Base-by-base conservation (phyloP, 345 rosid species). In the Passiflora organensis region DNA sequence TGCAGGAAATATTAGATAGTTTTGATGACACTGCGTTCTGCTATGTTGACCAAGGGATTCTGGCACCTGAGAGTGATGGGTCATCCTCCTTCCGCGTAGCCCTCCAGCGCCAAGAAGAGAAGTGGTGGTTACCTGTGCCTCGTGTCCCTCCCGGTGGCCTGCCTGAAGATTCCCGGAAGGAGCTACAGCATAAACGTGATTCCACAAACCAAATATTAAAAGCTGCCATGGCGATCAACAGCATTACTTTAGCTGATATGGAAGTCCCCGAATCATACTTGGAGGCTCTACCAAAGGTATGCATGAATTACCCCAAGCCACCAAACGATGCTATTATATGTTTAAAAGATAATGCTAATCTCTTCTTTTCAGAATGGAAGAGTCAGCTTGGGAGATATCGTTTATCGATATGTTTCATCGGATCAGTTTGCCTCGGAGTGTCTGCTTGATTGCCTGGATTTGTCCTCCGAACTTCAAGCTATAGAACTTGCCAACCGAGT, bases 71-170 rank as follows among this genome's bases (percentile, higher is more conserved):
- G 57, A 63, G 82, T 17, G 89, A 83, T 51, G 95, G 88, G 11
- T 83, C 97, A 18, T 14, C 86, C 6, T 85, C 99, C 48, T 89
- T 83, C 47, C 77, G 79, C 5, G 79, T 74, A 64, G 68, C 80
- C 51, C 76, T 93, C 65, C 95, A 80, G 68, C 96, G 99, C 39
- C 99, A 86, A 62, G 99, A 89, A 68, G 97, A 89, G 55, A 94
- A 94, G 71, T 94, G 99, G 99, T 94, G 99, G 99, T 82, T 94
- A 15, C 97, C 99, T 0, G 88, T 89, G 63, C 99, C 99, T 59
- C 81, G 87, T 14, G 87, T 94, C 44, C 88, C 91, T 55, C 74
- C 80, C 3, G 79, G 80, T 59, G 99, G 99, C 55, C 95, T 94
- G 39, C 64, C 57, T 43, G 97, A 94, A 44, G 48, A 71, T 59